phyloP scores from a whole-genome alignment of 768 basidiomycete species.

The Boletellus emodensis region DNA sequence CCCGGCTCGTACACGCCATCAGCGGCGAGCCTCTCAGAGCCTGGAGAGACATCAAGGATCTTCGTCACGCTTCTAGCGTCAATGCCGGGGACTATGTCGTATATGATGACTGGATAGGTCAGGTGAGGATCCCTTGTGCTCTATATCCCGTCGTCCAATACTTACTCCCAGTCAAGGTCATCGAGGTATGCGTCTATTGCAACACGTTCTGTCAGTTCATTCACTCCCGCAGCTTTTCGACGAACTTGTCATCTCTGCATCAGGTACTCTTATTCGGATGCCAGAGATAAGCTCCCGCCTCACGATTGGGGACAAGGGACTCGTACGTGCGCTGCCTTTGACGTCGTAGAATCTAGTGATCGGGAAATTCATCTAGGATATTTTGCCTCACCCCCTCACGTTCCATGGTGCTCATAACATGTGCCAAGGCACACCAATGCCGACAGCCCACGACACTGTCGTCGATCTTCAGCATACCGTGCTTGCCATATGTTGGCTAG shows the following conservation, averaged over 20 bases:
- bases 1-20: constrained; percentile 73
- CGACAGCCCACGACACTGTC: constrained; percentile 55
- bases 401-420: constrained; percentile 45
- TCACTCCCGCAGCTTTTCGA: constrained; percentile 64
- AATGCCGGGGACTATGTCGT: constrained; percentile 81
- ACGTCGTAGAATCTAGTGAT: constrained; percentile 1
- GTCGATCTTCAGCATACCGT: constrained; percentile 72
- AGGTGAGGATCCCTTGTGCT: constrained; percentile 46
- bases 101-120: constrained; percentile 85
- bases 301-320: constrained; percentile 69
- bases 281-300: constrained; percentile 77
- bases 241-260: constrained; percentile 70
- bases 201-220: constrained; percentile 2
- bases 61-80: constrained; percentile 55
- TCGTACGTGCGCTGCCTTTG: constrained; percentile 39
- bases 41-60: constrained; percentile 59
- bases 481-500: constrained; percentile 82
- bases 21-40: constrained; percentile 53
- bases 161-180: constrained; percentile 44
- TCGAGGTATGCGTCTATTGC: constrained; percentile 54
- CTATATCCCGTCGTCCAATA: constrained; percentile 2
- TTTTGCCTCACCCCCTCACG: constrained; percentile 52
- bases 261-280: constrained; percentile 63
- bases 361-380: constrained; percentile 45
- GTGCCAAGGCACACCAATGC: constrained; percentile 42